These are phyloP conservation scores for Populus hybrid DNA, from an alignment of 441 rosid genomes.

Conservation along the genomic window DNA sequence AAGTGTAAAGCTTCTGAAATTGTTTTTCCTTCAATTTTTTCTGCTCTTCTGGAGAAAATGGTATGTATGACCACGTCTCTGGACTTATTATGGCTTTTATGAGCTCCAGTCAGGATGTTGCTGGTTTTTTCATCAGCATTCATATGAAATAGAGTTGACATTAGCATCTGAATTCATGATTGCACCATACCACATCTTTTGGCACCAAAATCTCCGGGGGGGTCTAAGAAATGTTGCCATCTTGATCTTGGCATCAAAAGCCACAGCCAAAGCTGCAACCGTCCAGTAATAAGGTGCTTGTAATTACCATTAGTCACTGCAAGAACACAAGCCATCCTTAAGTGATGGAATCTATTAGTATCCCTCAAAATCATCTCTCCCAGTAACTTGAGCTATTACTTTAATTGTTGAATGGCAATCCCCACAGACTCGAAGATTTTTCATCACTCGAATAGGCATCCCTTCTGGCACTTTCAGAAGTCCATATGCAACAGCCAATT, in stretches of 20 bases:
- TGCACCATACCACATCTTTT: neutral
- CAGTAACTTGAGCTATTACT: conserved; percentile 46
- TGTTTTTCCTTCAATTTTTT: neutral
- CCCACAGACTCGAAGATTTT: conserved; percentile 35
- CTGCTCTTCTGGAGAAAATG: neutral
- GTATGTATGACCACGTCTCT: neutral
- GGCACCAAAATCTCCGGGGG: neutral
- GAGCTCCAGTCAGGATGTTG: neutral
- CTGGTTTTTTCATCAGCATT: neutral
- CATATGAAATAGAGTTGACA: neutral
- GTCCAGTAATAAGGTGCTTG: neutral
- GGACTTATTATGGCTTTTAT: neutral
- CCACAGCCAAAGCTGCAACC: neutral
- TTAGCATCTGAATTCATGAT: neutral
- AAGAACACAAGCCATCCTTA: conserved; percentile 60
- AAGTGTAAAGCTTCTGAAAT: neutral
- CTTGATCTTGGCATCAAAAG: too few species aligned
- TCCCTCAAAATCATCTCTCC: conserved; percentile 62
- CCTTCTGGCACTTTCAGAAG: conserved; percentile 59
- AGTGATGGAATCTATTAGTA: conserved; percentile 67
- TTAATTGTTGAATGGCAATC: conserved; percentile 45
- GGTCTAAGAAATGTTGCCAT: too few species aligned
- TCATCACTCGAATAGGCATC: conserved; percentile 59
- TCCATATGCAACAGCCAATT: conserved; percentile 62
- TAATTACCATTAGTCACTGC: conserved; percentile 57